Percentiles rank a stretch among this genome's conserved stretches.
These are phyloP conservation scores for Xylariaceae sp. DNA, from an alignment of 2,329 filamentous ascomycete genomes.

Conservation along the genomic window DNA sequence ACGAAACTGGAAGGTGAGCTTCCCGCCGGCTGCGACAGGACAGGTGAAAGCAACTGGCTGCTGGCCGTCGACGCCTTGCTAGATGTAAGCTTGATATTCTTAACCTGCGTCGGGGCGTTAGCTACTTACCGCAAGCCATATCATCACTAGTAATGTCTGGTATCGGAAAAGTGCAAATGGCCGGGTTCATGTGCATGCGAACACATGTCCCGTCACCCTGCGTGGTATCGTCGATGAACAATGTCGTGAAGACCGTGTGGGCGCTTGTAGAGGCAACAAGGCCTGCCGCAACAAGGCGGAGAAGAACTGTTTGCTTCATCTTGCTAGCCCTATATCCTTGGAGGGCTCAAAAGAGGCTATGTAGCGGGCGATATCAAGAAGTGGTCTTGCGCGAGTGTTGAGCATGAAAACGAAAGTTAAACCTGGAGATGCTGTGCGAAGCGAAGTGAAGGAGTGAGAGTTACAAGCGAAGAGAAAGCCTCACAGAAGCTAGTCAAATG, in stretches of 20 bases:
- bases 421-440: neutral
- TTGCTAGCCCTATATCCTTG: neutral
- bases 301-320: constrained; percentile 45
- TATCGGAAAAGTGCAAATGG: constrained; percentile 63
- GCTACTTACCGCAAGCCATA: constrained; percentile 71
- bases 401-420: neutral
- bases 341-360: neutral
- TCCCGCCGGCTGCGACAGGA: constrained; percentile 56
- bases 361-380: neutral
- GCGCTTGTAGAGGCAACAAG: constrained; percentile 50
- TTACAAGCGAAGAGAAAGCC: constrained; percentile 19
- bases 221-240: constrained; percentile 65
- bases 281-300: constrained; percentile 43
- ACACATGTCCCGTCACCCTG: constrained; percentile 76
- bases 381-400: neutral
- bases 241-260: constrained; percentile 69
- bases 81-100: constrained; percentile 27
- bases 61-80: constrained; percentile 50
- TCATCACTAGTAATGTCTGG: constrained; percentile 61
- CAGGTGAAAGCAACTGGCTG: constrained; percentile 56
- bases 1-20: constrained; percentile 71
- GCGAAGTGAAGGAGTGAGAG: constrained; percentile 7
- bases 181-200: constrained; percentile 64
- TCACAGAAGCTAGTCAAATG: constrained; percentile 24
- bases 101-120: constrained; percentile 29